Evolutionary conservation across 2,329 filamentous ascomycete genomes (phyloP), one percentile per base, ranked within the genome.

Genomic region (Alternaria brassicicola): DNA sequence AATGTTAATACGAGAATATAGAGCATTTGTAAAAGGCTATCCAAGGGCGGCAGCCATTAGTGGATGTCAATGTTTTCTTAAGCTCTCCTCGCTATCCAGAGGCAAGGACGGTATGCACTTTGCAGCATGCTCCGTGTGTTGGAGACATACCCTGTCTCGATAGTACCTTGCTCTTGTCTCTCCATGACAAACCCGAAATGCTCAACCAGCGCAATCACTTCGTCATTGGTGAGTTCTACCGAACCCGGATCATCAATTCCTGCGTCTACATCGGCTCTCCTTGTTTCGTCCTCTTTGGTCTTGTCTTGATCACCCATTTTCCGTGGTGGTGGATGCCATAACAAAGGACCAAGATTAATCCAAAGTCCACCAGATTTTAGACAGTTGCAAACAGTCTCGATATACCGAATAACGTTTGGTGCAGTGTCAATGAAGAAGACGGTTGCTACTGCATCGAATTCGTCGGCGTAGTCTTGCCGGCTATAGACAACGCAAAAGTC

Each of bases 381-480:
- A 70, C 93, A 96, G 72, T 90, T 86, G 39, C 80, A 81, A 53
- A 98, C 91, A 2, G 93, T 89, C 73, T 96, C 88, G 31, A 99
- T 86, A 73, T 99, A 99, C 2, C 90, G 86, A 52, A 98, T 89
- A 30, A 97, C 76, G 74, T 99, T 98, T 1, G 94, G 93, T 2
- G 95, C 95, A 1, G 95, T 99, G 76, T 99, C 96, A 57, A 99
- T 89, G 80, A 99, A 99, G 80, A 98, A 99, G 10, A 97, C 91
- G 3, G 90, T 92, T 0, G 91, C 88, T 2, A 98, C 92, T 1
- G 89, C 93, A 70, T 97, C 89, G 76, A 93, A 98, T 0, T 77
- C 70, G 0, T 83, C 83, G 8, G 79, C 77, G 67, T 91, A 86
- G 0, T 85, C 84, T 1, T 85, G 81, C 57, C 88, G 83, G 25